A percentile compares a stretch with the other conserved stretches of the same genome.
These are phyloP conservation scores for Candida stauntonica DNA, from an alignment of 805 yeast species.

Conservation along the genomic window DNA sequence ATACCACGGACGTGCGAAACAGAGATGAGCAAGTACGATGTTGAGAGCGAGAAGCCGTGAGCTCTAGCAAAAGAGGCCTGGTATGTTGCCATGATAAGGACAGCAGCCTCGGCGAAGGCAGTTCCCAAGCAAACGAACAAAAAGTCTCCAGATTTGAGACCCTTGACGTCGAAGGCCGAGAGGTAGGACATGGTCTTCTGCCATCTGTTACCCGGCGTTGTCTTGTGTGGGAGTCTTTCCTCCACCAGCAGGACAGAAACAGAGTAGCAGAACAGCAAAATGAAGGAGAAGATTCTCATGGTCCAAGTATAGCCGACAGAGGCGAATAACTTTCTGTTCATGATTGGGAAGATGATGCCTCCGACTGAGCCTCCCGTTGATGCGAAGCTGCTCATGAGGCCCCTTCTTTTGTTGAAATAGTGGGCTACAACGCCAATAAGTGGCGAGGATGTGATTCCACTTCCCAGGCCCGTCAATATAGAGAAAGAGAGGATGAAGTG, in stretches of 20 bases:
- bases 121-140: slow-evolving; percentile 39
- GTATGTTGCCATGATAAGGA: slow-evolving; percentile 43
- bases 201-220: slow-evolving; percentile 23
- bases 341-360: slow-evolving; percentile 49
- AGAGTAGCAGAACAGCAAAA: slow-evolving; percentile 34
- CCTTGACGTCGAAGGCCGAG: slow-evolving; percentile 31
- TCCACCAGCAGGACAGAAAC: slow-evolving; percentile 33
- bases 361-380: slow-evolving; percentile 52
- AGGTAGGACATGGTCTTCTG: slow-evolving; percentile 26
- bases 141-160: slow-evolving; percentile 42
- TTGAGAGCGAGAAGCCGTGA: slow-evolving; percentile 37
- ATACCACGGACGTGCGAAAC: slow-evolving; percentile 38
- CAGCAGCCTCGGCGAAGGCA: slow-evolving; percentile 43
- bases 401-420: slow-evolving; percentile 57
- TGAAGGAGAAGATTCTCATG: slow-evolving; percentile 45
- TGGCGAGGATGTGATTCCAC: slow-evolving; percentile 54
- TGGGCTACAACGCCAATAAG: slow-evolving; percentile 57
- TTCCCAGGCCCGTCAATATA: slow-evolving; percentile 50
- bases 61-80: slow-evolving; percentile 47
- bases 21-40: slow-evolving; percentile 42
- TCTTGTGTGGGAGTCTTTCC: slow-evolving; percentile 36
- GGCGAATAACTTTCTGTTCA: slow-evolving; percentile 42
- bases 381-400: slow-evolving; percentile 45
- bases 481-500: slow-evolving; percentile 60
- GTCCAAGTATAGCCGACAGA: slow-evolving; percentile 55